phyloP scores from a whole-genome alignment of 163 green algal genomes.

The Chlorella variabilis region DNA sequence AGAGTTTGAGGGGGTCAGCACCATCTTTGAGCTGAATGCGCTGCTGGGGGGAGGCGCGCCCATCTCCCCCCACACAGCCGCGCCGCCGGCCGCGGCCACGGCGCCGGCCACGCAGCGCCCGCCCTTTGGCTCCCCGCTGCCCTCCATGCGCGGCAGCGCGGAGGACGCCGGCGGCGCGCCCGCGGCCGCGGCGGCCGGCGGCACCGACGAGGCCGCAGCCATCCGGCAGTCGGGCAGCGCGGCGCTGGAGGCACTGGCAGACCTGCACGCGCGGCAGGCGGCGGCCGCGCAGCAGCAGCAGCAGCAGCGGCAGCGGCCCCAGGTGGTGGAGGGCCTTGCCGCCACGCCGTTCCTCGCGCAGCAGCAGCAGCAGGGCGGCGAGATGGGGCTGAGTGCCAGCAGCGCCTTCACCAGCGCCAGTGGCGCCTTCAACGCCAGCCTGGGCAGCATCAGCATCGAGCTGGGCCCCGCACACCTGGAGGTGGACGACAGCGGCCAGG shows the following conservation, averaged over 20 bases:
- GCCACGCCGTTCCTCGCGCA: not conserved
- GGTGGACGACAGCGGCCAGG: slow-evolving; percentile 28
- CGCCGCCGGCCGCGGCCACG: not conserved
- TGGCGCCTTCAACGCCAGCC: not conserved
- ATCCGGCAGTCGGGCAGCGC: not conserved
- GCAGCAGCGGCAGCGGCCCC: not conserved
- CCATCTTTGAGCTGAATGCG: not conserved
- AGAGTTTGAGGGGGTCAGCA: slow-evolving; percentile 26
- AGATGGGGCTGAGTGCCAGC: not conserved
- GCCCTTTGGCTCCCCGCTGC: not conserved
- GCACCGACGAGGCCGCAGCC: not conserved
- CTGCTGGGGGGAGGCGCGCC: not conserved
- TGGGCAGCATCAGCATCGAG: slow-evolving; percentile 18
- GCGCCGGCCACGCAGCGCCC: not conserved
- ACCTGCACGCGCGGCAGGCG: slow-evolving; percentile 3
- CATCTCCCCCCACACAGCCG: not conserved
- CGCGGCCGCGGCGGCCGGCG: not conserved
- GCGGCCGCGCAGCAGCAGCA: not conserved
- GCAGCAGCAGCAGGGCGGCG: not conserved
- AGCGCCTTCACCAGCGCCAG: not conserved
- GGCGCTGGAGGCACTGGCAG: slow-evolving; percentile 18
- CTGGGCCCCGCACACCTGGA: slow-evolving; percentile 12
- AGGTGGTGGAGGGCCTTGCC: not conserved
- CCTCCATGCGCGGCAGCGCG: not conserved
- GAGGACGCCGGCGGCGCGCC: no score